These are phyloP conservation scores for Plantago ovata DNA, from an alignment of 257 asterid genomes.

Conservation along the genomic window DNA sequence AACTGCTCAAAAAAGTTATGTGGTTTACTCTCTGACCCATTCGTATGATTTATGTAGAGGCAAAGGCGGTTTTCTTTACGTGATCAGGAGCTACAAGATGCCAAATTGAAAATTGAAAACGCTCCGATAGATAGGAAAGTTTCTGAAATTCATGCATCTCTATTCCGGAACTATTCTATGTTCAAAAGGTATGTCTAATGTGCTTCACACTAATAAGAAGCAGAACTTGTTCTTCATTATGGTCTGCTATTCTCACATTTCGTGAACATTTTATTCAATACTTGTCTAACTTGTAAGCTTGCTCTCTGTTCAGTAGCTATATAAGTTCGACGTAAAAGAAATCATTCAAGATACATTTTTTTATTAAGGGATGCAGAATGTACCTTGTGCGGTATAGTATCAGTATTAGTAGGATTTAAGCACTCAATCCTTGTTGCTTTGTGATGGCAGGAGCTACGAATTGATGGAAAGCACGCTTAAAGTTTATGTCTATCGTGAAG, in stretches of 20 bases:
- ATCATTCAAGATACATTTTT: too few species aligned
- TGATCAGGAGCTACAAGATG: slow-evolving; percentile 69
- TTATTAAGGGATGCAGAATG: too few species aligned
- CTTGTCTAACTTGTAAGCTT: not conserved
- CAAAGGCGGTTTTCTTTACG: slow-evolving; percentile 43
- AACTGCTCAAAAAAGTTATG: slow-evolving; percentile 7
- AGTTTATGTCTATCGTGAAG: slow-evolving; percentile 71
- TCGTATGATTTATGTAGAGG: slow-evolving; percentile 37
- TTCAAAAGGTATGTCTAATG: slow-evolving; percentile 62
- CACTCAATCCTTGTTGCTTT: not conserved
- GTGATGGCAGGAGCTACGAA: slow-evolving; percentile 69
- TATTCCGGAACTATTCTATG: slow-evolving; percentile 64
- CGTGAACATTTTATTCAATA: not conserved
- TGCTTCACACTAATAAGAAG: slow-evolving; percentile 3
- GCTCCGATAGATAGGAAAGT: slow-evolving; percentile 51
- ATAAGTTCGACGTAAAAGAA: too few species aligned
- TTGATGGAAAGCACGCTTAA: slow-evolving; percentile 82
- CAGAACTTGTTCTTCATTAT: slow-evolving; percentile 23
- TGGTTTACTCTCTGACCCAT: slow-evolving; percentile 21
- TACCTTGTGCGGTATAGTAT: too few species aligned
- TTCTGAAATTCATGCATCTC: slow-evolving; percentile 64
- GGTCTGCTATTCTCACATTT: not conserved
- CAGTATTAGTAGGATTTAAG: too few species aligned
- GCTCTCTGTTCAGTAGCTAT: too few species aligned
- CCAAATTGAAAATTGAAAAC: slow-evolving; percentile 57